Conservation (phyloP, 2,329 filamentous ascomycete genomes). For the Arthrobotrys megalospora region DNA sequence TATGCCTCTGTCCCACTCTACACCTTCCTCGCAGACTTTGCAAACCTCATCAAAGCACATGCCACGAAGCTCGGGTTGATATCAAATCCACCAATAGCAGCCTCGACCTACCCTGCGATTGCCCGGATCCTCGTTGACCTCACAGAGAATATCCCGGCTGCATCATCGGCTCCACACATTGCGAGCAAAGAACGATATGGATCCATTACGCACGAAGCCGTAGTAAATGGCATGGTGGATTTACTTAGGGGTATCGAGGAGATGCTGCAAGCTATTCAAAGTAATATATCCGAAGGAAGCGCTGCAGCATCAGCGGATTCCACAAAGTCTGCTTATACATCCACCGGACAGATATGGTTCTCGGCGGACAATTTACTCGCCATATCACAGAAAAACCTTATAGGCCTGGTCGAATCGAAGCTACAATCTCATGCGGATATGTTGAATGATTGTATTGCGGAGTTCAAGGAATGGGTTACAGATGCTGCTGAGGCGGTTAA, state of each 20-base stretch:
- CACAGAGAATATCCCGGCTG: slow-evolving; percentile 44
- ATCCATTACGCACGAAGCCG: slow-evolving; percentile 46
- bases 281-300: slow-evolving; percentile 24
- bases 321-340: slow-evolving; percentile 54
- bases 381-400: slow-evolving; percentile 57
- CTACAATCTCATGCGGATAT: slow-evolving; percentile 54
- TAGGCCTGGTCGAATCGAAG: slow-evolving; percentile 50
- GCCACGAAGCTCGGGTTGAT: slow-evolving; percentile 52
- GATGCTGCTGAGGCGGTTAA: slow-evolving; percentile 50
- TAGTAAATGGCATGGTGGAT: slow-evolving; percentile 45
- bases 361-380: slow-evolving; percentile 51
- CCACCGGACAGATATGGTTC: slow-evolving; percentile 59
- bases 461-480: slow-evolving; percentile 58
- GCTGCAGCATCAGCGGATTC: background rate
- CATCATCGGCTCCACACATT: slow-evolving; percentile 53
- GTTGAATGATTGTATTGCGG: slow-evolving; percentile 56
- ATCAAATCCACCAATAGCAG: slow-evolving; percentile 50
- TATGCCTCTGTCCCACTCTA: slow-evolving; percentile 49
- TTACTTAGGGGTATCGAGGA: slow-evolving; percentile 68
- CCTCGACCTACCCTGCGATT: slow-evolving; percentile 44
- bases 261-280: slow-evolving; percentile 64
- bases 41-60: slow-evolving; percentile 55
- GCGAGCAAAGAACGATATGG: slow-evolving; percentile 54
- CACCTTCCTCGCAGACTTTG: slow-evolving; percentile 54
- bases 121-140: slow-evolving; percentile 51